Base-by-base conservation (phyloP, 108 stramenopile genomes). In the Nitzschia sp. region DNA sequence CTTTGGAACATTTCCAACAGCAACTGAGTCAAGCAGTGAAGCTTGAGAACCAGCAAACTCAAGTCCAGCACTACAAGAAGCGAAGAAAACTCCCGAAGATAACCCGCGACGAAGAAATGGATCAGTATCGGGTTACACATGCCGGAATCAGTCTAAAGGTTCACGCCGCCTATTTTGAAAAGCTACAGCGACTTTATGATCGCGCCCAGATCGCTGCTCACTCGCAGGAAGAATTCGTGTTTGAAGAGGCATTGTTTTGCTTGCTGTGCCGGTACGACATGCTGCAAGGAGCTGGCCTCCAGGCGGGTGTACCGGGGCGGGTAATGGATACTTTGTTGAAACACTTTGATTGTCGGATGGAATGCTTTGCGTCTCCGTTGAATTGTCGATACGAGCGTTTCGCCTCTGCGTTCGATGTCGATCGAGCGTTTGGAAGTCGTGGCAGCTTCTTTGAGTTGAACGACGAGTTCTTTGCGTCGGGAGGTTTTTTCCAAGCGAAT, bases 341-440 rank as follows among this genome's bases (percentile, higher is more conserved):
- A 22, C 80, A 58, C 25, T 90, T 92, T 58, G 89, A 80, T 53
- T 87, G 83, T 45, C 58, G 36, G 22, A 86, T 87, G 72, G 96
- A 96, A 69, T 92, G 92, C 60, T 96, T 96, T 74, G 96, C 96
- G 0, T 91, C 89, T 53, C 93, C 96, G 8, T 79, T 96, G 58
- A 96, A 96, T 66, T 91, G 89, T 67, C 88, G 89, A 35, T 87
- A 89, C 48, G 89, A 78, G 36, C 53, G 59, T 0, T 83, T 73
- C 60, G 66, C 59, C 19, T 81, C 78, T 28, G 93, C 91, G 1
- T 95, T 94, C 76, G 93, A 94, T 66, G 82, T 90, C 2, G 96
- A 96, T 75, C 62, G 61, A 21, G 45, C 66, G 19, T 96, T 96
- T 68, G 92, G 93, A 25, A 83, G 86, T 45, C 38, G 69, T 46